A percentile compares a stretch with the other conserved stretches of the same genome.
Evolutionary conservation across 441 rosid species (phyloP).

Genomic region (Euphorbia neoarborescens): DNA sequence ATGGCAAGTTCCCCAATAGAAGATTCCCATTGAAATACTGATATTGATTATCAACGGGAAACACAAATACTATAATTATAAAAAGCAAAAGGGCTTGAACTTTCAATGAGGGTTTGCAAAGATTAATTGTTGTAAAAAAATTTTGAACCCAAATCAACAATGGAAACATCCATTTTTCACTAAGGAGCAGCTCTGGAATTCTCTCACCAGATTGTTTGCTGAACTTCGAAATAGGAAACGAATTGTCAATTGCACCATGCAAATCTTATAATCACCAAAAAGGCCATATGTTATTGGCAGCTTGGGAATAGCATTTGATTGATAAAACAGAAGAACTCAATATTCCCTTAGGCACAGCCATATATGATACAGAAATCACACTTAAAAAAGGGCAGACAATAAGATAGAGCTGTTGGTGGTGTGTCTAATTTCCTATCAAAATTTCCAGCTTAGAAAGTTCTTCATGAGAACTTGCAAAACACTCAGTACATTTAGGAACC

Average conservation of each 20-base stretch:
- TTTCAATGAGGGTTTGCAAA: slow-evolving; percentile 15
- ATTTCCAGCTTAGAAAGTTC: neutral
- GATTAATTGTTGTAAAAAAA: slow-evolving; percentile 10
- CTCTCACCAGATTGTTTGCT: neutral
- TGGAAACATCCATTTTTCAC: slow-evolving; percentile 15
- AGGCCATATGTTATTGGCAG: neutral
- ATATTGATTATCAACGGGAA: slow-evolving; percentile 17
- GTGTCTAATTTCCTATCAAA: neutral
- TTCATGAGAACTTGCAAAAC: neutral
- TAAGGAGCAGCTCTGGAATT: slow-evolving; percentile 4
- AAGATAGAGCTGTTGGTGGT: neutral
- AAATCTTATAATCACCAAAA: neutral
- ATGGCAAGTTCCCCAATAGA: slow-evolving; percentile 12
- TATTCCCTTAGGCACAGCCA: slow-evolving; percentile 1
- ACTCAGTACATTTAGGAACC: neutral
- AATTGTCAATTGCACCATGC: neutral
- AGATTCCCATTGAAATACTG: slow-evolving; percentile 11
- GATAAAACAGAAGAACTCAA: neutral
- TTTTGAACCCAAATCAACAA: slow-evolving; percentile 6
- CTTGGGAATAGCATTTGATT: neutral
- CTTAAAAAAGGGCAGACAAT: neutral
- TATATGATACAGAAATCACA: neutral
- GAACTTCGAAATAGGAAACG: neutral
- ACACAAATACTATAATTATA: slow-evolving; percentile 15
- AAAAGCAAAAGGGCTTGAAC: slow-evolving; percentile 19